These are phyloP conservation scores for Clitopilus hobsonii DNA, from an alignment of 768 basidiomycete species.

Conservation along the genomic window DNA sequence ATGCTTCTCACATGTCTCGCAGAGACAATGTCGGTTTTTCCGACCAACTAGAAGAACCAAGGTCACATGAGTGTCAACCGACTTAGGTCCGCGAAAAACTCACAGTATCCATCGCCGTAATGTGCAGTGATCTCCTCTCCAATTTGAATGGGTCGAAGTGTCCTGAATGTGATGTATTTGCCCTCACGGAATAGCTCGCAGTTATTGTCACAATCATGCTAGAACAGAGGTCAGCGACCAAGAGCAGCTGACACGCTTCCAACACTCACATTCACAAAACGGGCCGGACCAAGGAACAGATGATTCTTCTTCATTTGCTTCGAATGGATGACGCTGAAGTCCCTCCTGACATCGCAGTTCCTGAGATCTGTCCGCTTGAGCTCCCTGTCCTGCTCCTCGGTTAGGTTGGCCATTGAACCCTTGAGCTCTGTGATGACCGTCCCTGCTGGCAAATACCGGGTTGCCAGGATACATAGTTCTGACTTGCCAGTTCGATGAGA, in stretches of 20 bases:
- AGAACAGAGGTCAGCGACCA: slow-evolving; percentile 14
- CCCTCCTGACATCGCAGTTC: slow-evolving; percentile 73
- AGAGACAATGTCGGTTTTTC: slow-evolving; percentile 73
- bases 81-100: slow-evolving; percentile 27
- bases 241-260: slow-evolving; percentile 16
- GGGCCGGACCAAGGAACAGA: slow-evolving; percentile 85
- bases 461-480: slow-evolving; percentile 83
- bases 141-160: slow-evolving; percentile 68
- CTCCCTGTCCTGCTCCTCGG: slow-evolving; percentile 81
- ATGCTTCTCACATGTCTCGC: slow-evolving; percentile 80
- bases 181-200: slow-evolving; percentile 87
- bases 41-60: slow-evolving; percentile 45
- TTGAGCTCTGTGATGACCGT: slow-evolving; percentile 81
- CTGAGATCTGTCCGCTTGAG: slow-evolving; percentile 78
- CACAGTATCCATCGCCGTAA: slow-evolving; percentile 89
- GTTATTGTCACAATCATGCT: slow-evolving; percentile 91
- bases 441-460: slow-evolving; percentile 62
- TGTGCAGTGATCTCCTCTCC: slow-evolving; percentile 90
- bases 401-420: slow-evolving; percentile 86
- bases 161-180: slow-evolving; percentile 84
- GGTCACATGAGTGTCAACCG: slow-evolving; percentile 1
- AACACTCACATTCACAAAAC: slow-evolving; percentile 81
- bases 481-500: slow-evolving; percentile 86
- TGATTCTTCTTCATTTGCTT: slow-evolving; percentile 91
- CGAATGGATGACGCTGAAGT: slow-evolving; percentile 90